Base-by-base conservation (phyloP, 306 rosid genomes). In the Coriaria nepalensis region DNA sequence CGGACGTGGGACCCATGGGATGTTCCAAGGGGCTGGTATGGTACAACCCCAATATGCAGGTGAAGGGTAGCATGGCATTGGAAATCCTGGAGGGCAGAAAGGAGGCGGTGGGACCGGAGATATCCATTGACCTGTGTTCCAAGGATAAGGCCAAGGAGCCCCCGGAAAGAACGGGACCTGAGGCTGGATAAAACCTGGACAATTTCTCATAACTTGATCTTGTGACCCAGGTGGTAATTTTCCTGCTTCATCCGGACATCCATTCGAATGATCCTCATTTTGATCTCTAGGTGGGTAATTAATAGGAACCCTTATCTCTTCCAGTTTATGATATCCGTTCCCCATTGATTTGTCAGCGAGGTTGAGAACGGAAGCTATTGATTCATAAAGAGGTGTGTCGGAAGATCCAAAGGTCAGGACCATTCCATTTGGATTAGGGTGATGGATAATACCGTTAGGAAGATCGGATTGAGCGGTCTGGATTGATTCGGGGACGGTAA, bases 141-240 rank as follows among this genome's bases (percentile, higher is more conserved):
- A 68, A 2, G 71, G 61, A 57, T 73, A 73, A 52, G 79, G 72
- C 79, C 74, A 68, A 40, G 72, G 75, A 52, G 69, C 69, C 49
- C 75, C 79, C 12, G 72, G 66, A 63, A 56, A 68, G 52, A 59
- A 61, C 20, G 75, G 64, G 40, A 73, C 44, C 50, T 64, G 79
- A 43, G 75, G 59, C 13, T 68, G 75, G 56, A 55, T 66, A 53
- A 60, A 65, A 42, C 65, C 68, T 43, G 46, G 69, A 58, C 61
- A 68, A 41, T 45, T 65, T 35, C 53, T 63, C 47, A 68, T 52
- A 11, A 65, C 69, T 45, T 65, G 75, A 45, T 63, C 75, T 50
- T 68, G 75, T 40, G 66, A 32, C 40, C 50, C 72, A 33, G 37
- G 35, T 20, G 29, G 29, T 20, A 20, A 20, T 47, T 73, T 68